Evolutionary conservation across 2,329 filamentous ascomycete species (phyloP).

Genomic region (Ceratocystis smalleyi): DNA sequence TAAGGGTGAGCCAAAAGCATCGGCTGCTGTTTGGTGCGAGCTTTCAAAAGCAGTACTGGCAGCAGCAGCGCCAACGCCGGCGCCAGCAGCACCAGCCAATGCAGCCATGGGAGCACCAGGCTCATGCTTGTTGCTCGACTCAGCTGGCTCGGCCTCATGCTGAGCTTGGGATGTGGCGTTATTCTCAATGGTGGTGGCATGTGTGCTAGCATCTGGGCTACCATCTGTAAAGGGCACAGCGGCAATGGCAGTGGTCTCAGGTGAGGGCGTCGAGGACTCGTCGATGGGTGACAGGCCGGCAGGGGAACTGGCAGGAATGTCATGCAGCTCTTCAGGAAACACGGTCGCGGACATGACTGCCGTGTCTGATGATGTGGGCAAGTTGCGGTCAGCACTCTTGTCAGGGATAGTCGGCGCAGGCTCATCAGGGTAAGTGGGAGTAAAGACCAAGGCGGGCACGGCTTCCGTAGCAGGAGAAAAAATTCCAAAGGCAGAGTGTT

Average conservation of each 20-base stretch:
- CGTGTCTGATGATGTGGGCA: not conserved
- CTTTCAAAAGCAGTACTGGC: not conserved
- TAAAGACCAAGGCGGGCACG: not conserved
- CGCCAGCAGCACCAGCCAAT: not conserved
- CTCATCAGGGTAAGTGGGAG: not conserved
- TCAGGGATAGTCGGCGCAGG: not conserved
- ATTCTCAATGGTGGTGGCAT: constrained; percentile 7
- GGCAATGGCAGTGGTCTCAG: not conserved
- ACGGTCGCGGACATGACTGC: constrained; percentile 6
- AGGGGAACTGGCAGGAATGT: not conserved
- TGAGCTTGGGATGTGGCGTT: not conserved
- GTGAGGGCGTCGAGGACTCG: constrained; percentile 4
- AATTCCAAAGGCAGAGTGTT: not conserved
- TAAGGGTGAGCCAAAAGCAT: not conserved
- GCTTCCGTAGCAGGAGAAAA: not conserved
- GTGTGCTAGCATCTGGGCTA: constrained; percentile 2
- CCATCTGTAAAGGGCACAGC: not conserved
- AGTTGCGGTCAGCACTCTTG: not conserved
- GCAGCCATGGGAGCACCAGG: not conserved
- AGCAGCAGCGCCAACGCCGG: not conserved
- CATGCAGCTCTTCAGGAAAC: constrained; percentile 3
- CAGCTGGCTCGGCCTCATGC: not conserved
- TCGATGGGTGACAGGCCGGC: constrained; percentile 7
- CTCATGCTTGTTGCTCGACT: not conserved
- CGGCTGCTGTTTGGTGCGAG: not conserved